phyloP scores from a whole-genome alignment of 192 early-diverging fungal species.

The Umbelopsis vinacea region DNA sequence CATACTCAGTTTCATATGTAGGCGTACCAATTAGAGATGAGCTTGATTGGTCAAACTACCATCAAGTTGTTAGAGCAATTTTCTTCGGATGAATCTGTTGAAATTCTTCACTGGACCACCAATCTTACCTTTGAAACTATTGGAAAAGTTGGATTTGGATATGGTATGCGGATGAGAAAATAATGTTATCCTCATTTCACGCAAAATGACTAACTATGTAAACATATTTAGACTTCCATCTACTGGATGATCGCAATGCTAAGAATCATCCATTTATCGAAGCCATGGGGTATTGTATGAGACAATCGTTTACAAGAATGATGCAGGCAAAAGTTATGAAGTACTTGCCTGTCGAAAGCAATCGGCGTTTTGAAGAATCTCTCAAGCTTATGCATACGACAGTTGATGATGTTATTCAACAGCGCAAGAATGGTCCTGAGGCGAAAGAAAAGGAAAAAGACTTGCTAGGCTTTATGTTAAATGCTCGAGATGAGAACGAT shows the following conservation, averaged over 20 bases:
- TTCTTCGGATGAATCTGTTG: constrained; percentile 35
- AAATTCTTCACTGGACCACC: constrained; percentile 55
- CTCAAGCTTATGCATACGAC: constrained; percentile 48
- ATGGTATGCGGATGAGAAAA: constrained; percentile 3
- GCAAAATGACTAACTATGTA: background rate
- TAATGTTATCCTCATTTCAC: background rate
- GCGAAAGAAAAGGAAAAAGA: constrained; percentile 43
- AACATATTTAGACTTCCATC: constrained; percentile 37
- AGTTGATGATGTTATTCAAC: constrained; percentile 55
- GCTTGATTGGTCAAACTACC: constrained; percentile 37
- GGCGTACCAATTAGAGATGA: constrained; percentile 51
- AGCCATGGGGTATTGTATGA: constrained; percentile 44
- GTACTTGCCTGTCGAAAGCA: constrained; percentile 45
- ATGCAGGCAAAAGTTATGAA: constrained; percentile 46
- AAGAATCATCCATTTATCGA: constrained; percentile 36
- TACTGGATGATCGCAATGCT: constrained; percentile 28
- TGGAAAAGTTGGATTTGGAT: constrained; percentile 54
- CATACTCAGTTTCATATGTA: background rate
- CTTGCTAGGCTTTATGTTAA: constrained; percentile 62
- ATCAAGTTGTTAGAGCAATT: constrained; percentile 40
- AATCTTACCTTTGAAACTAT: constrained; percentile 52
- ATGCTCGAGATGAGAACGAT: constrained; percentile 44
- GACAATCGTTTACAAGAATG: constrained; percentile 35
- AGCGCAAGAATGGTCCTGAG: constrained; percentile 45
- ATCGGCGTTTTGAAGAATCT: constrained; percentile 40